Base-by-base conservation (phyloP, 2,329 filamentous ascomycete genomes). In the Dryadomyces quercus-mongolicae region DNA sequence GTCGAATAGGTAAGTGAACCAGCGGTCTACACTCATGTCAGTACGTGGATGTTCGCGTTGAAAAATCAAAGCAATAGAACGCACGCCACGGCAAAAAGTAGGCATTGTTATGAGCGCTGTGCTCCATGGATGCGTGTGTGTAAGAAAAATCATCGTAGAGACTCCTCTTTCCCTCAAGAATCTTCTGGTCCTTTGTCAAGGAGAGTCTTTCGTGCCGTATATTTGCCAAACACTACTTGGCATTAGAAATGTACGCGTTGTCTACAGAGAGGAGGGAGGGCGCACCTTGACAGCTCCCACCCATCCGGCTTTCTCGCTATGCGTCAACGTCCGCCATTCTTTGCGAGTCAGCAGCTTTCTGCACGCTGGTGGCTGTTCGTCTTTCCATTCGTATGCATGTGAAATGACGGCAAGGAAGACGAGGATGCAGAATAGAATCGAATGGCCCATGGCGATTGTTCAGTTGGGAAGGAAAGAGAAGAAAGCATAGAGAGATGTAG, bases 81-180 rank as follows among this genome's bases (percentile, higher is more conserved):
- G 49, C 15, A 51, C 49, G 49, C 49, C 49, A 51, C 10, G 49
- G 49, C 40, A 51, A 25, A 16, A 51, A 51, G 20, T 51, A 51
- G 36, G 49, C 40, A 51, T 51, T 51, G 18, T 16, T 21, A 22
- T 51, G 49, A 2, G 40, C 40, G 36, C 49, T 51, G 49, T 51
- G 18, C 38, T 51, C 18, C 3, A 51, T 6, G 4, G 40, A 22
- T 15, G 49, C 49, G 18, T 51, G 49, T 6, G 49, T 21, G 9
- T 51, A 51, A 16, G 49, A 42, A 21, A 51, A 51, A 38, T 51
- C 49, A 38, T 51, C 49, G 49, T 51, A 51, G 20, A 51, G 40
- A 21, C 49, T 51, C 20, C 49, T 42, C 40, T 51, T 43, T 5
- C 49, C 49, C 36, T 43, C 18, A 9, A 51, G 49, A 3, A 51